Conservation (phyloP, 345 rosid species). For the Garcia nutans region DNA sequence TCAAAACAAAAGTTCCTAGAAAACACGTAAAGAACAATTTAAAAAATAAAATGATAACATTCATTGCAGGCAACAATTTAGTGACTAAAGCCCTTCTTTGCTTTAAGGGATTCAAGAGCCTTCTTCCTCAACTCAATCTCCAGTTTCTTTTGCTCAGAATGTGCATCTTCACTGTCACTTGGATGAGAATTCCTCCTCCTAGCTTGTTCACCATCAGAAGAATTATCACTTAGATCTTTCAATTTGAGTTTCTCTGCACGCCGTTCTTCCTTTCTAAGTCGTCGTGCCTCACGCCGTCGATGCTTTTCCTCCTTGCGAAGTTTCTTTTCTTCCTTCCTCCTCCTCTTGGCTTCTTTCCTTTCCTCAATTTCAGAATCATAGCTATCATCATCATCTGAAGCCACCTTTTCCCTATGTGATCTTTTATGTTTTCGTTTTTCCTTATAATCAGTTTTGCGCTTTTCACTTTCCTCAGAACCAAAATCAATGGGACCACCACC, state of each 20-base stretch:
- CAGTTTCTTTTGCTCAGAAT: conserved; percentile 68
- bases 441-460: conserved; percentile 40
- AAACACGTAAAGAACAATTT: conserved; percentile 26
- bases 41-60: conserved; percentile 23
- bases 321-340: conserved; percentile 87
- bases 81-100: conserved; percentile 74
- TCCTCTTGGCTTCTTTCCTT: conserved; percentile 84
- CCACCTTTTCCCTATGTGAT: conserved; percentile 45
- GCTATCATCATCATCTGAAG: conserved; percentile 60
- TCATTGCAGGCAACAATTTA: conserved; percentile 36
- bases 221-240: conserved; percentile 44
- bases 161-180: conserved; percentile 43
- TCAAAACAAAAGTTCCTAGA: conserved; percentile 34
- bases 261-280: conserved; percentile 68
- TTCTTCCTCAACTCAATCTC: conserved; percentile 91
- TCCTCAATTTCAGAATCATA: conserved; percentile 66
- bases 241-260: conserved; percentile 61
- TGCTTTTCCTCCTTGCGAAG: conserved; percentile 77
- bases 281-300: conserved; percentile 73
- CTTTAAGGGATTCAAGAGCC: conserved; percentile 91
- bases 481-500: conserved; percentile 44
- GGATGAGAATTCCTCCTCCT: conserved; percentile 30
- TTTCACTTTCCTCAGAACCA: conserved; percentile 54
- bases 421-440: conserved; percentile 66
- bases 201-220: conserved; percentile 52